Evolutionary conservation across 805 yeast species (phyloP).

Genomic region (Lachancea nothofagi): DNA sequence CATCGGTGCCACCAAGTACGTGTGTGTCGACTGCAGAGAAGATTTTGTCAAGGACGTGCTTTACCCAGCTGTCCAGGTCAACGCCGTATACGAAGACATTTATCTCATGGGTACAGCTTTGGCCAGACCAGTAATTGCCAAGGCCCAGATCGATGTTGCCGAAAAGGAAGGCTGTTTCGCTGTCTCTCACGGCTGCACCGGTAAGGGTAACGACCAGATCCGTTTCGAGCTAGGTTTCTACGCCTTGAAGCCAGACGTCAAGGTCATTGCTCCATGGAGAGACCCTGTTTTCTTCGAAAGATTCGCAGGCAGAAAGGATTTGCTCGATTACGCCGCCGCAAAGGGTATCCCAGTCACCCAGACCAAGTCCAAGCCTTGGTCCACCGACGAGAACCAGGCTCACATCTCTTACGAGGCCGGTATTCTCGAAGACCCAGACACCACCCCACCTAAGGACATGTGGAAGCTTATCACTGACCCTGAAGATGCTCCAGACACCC

Average conservation of each 20-base stretch:
- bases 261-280: conserved; percentile 99
- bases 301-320: conserved; percentile 96
- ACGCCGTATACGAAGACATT: conserved; percentile 96
- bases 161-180: conserved; percentile 97
- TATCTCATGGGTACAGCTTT: conserved; percentile 94
- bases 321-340: conserved; percentile 86
- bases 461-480: conserved; percentile 99
- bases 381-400: conserved; percentile 98
- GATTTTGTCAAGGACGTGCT: conserved; percentile 91
- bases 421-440: conserved; percentile 96
- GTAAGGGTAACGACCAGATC: conserved; percentile 99
- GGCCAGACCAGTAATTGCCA: conserved; percentile 98
- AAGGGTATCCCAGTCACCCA: conserved; percentile 93
- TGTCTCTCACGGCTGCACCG: conserved; percentile 98
- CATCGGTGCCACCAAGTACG: conserved; percentile 95
- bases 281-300: conserved; percentile 89
- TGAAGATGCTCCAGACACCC: conserved; percentile 85
- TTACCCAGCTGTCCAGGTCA: conserved; percentile 93
- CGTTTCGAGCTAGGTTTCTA: conserved; percentile 96
- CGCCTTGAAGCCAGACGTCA: conserved; percentile 95
- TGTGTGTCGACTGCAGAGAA: conserved; percentile 88
- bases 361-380: conserved; percentile 99
- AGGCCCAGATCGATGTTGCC: conserved; percentile 96
- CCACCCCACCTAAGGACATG: conserved; percentile 99
- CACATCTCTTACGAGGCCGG: conserved; percentile 99